Conservation (phyloP, 768 basidiomycete species). For the Cantharellus cinnabarinus region DNA sequence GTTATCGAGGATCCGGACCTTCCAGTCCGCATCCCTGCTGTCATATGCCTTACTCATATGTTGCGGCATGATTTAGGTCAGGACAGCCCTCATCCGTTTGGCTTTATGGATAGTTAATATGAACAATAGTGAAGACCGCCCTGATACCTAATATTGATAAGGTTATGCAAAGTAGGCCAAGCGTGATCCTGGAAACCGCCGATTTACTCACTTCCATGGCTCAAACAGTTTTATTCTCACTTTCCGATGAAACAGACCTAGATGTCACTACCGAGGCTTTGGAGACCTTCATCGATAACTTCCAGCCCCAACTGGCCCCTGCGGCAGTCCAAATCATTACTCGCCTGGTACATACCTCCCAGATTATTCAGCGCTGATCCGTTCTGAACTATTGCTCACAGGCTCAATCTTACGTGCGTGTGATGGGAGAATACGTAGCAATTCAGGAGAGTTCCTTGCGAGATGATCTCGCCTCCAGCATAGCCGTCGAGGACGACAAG, state of each 20-base stretch:
- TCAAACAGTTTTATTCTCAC: slow-evolving; percentile 50
- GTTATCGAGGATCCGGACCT: slow-evolving; percentile 59
- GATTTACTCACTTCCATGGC: no score
- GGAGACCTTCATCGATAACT: slow-evolving; percentile 72
- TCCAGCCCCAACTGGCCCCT: slow-evolving; percentile 65
- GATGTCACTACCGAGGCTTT: slow-evolving; percentile 66
- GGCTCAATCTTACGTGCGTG: slow-evolving; percentile 69
- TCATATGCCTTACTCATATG: slow-evolving; percentile 60
- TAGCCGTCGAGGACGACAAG: slow-evolving; percentile 47
- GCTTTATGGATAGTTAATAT: neutral
- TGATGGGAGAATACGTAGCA: slow-evolving; percentile 35
- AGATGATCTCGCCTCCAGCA: slow-evolving; percentile 21
- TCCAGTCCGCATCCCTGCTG: slow-evolving; percentile 70
- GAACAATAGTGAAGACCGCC: slow-evolving; percentile 34
- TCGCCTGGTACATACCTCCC: slow-evolving; percentile 36
- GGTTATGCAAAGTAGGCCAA: slow-evolving; percentile 52
- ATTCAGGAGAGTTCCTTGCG: slow-evolving; percentile 28
- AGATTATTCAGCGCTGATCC: slow-evolving; percentile 2
- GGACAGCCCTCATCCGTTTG: slow-evolving; percentile 10
- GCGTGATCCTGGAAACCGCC: neutral
- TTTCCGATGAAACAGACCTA: slow-evolving; percentile 80
- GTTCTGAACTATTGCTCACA: slow-evolving; percentile 13
- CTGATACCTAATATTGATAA: slow-evolving; percentile 65
- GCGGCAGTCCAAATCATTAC: slow-evolving; percentile 65
- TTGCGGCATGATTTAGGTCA: slow-evolving; percentile 44